A percentile compares a stretch with the other conserved stretches of the same genome.
Evolutionary conservation across 2,329 filamentous ascomycete genomes (phyloP).

Genomic region (Penicillium sp.): DNA sequence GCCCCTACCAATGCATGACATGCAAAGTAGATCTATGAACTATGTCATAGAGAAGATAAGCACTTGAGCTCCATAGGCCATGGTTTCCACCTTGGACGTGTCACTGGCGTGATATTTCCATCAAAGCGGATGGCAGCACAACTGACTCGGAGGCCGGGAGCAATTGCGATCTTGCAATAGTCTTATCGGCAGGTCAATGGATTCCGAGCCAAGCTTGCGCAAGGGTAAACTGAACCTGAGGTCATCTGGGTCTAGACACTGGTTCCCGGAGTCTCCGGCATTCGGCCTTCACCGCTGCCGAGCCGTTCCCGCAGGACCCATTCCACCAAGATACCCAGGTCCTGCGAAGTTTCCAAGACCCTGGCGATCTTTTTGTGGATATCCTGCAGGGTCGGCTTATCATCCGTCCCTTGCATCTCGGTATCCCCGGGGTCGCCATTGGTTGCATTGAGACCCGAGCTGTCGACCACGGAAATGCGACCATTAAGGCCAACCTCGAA

Average conservation of each 20-base stretch:
- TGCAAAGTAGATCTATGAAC: background rate
- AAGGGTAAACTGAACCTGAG: background rate
- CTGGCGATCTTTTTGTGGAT: slow-evolving; percentile 37
- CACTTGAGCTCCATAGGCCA: background rate
- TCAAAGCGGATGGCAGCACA: background rate
- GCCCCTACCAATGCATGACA: background rate
- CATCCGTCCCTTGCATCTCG: slow-evolving; percentile 22
- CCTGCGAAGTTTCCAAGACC: slow-evolving; percentile 46
- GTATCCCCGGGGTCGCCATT: slow-evolving; percentile 9
- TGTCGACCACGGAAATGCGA: slow-evolving; percentile 39
- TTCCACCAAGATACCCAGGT: slow-evolving; percentile 46
- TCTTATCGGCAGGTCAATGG: background rate
- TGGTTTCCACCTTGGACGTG: background rate
- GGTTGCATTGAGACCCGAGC: slow-evolving; percentile 34
- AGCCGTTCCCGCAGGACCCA: slow-evolving; percentile 41
- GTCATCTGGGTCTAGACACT: background rate
- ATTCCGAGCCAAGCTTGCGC: background rate
- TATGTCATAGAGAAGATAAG: background rate
- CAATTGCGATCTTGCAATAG: background rate
- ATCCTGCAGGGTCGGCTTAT: slow-evolving; percentile 16
- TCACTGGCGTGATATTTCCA: background rate
- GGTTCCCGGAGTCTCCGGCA: slow-evolving; percentile 1
- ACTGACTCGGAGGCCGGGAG: background rate
- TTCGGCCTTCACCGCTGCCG: slow-evolving; percentile 19
- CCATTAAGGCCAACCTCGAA: slow-evolving; percentile 45